These are phyloP conservation scores for Fusarium chuoi DNA, from an alignment of 2,329 filamentous ascomycete species.

Conservation along the genomic window DNA sequence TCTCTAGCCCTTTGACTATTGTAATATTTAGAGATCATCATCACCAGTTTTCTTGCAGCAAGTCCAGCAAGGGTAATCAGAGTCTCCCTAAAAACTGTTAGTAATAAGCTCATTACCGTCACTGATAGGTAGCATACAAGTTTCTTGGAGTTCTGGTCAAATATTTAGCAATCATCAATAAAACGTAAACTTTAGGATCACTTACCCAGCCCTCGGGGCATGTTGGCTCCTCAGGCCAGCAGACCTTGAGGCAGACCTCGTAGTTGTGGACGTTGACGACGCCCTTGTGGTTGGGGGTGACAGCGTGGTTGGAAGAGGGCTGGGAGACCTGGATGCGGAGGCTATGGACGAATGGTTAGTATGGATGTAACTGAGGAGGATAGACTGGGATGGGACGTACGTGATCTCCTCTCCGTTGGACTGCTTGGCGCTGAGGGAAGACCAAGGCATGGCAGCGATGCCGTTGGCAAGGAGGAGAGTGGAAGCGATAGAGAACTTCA, in stretches of 20 bases:
- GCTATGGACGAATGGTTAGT: rapidly evolving
- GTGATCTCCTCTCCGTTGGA: conserved; percentile 26
- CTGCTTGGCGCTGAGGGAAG: background rate
- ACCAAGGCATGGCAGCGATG: conserved; percentile 33
- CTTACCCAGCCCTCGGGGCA: conserved; percentile 29
- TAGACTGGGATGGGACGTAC: background rate
- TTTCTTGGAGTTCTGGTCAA: background rate
- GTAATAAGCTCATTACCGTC: rapidly evolving
- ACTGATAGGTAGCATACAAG: background rate
- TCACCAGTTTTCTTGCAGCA: conserved; percentile 1
- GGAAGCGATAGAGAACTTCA: conserved; percentile 19
- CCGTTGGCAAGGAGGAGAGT: conserved; percentile 8
- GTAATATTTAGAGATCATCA: background rate
- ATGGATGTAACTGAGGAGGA: rapidly evolving
- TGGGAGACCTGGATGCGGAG: conserved; percentile 29
- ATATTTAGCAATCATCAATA: background rate
- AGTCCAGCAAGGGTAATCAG: conserved; percentile 14
- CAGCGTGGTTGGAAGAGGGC: background rate
- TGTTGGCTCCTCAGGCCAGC: background rate
- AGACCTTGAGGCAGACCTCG: background rate
- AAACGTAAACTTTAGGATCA: rapidly evolving
- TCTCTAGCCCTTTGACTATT: rapidly evolving
- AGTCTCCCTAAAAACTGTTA: background rate
- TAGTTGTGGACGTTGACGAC: background rate
- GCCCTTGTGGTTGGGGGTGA: background rate